phyloP scores from a whole-genome alignment of 495 filamentous ascomycete genomes.

The Daldinia loculata region DNA sequence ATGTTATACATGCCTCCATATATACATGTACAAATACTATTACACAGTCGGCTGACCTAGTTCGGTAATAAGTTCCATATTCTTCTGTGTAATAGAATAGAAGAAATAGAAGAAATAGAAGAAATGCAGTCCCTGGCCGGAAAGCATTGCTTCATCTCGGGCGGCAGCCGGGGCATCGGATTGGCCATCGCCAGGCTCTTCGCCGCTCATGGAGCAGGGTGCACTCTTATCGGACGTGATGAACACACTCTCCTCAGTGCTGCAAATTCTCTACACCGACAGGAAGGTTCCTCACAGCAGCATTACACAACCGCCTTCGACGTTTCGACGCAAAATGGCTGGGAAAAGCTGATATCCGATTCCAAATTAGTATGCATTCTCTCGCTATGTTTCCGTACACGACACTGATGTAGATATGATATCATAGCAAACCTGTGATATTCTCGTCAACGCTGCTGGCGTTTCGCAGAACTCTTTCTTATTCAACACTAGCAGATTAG shows the following conservation, averaged over 20 bases:
- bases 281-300: conserved; percentile 26
- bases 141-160: conserved; percentile 51
- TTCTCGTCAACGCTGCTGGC: conserved; percentile 82
- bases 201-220: conserved; percentile 66
- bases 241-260: conserved; percentile 51
- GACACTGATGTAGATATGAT: not conserved
- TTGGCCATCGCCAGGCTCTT: conserved; percentile 70
- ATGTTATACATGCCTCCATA: too few species aligned
- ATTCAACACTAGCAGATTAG: conserved; percentile 48
- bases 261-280: conserved; percentile 29
- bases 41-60: too few species aligned
- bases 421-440: conserved; percentile 50
- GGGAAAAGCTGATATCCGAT: conserved; percentile 28
- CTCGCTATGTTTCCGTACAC: conserved; percentile 4
- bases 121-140: conserved; percentile 42
- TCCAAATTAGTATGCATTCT: conserved; percentile 21
- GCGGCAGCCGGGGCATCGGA: conserved; percentile 55
- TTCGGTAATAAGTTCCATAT: not conserved
- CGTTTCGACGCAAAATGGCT: conserved; percentile 23
- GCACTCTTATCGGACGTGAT: conserved; percentile 64
- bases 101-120: too few species aligned
- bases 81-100: too few species aligned
- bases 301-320: conserved; percentile 32
- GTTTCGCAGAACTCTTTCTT: conserved; percentile 68
- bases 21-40: too few species aligned